Conservation (phyloP, 2,329 filamentous ascomycete genomes). For the Aphanoascus verrucosus region DNA sequence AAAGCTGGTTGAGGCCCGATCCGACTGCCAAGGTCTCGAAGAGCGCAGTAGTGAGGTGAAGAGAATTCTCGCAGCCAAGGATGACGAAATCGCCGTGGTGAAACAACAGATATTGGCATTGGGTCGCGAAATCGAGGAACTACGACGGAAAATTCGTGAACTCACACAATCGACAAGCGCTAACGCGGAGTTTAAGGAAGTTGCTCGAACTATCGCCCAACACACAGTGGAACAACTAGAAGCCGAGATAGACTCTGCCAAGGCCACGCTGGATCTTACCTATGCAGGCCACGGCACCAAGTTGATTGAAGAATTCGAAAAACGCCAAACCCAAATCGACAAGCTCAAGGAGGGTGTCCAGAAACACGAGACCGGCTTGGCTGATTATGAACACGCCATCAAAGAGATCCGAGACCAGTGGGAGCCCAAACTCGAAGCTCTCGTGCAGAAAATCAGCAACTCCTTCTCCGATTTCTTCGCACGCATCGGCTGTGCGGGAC, state of each 20-base stretch:
- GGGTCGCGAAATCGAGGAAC: neutral
- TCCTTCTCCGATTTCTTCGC: slow-evolving; percentile 90
- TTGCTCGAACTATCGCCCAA: slow-evolving; percentile 21
- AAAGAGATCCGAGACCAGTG: slow-evolving; percentile 57
- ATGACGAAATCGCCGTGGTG: slow-evolving; percentile 24
- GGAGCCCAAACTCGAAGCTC: slow-evolving; percentile 71
- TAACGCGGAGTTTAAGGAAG: neutral
- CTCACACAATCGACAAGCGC: slow-evolving; percentile 10
- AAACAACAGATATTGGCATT: slow-evolving; percentile 11
- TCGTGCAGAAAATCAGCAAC: slow-evolving; percentile 72
- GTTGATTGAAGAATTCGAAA: slow-evolving; percentile 66
- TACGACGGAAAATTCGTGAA: slow-evolving; percentile 14
- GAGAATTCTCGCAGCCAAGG: slow-evolving; percentile 29
- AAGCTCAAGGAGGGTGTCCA: slow-evolving; percentile 51
- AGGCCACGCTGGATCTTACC: slow-evolving; percentile 66
- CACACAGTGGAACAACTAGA: slow-evolving; percentile 56
- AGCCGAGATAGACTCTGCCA: slow-evolving; percentile 61
- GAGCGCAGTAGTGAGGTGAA: slow-evolving; percentile 53
- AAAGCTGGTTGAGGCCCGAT: slow-evolving; percentile 65
- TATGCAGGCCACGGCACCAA: slow-evolving; percentile 62
- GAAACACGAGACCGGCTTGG: slow-evolving; percentile 45
- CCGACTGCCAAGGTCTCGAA: slow-evolving; percentile 62
- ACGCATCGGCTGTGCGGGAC: slow-evolving; percentile 85
- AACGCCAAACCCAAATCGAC: slow-evolving; percentile 59
- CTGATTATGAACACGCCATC: slow-evolving; percentile 49